Conservation (phyloP, 176 grass and related monocot species). For the bread wheat (Triticum aestivum) region IWGSC_CS_RefSeq_v2.1 NC_057799.1:122598536-122599035, state of each 20-base stretch:
- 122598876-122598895: neutral
- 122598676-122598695: neutral
- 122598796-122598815: neutral
- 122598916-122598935: neutral
- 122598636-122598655: slow-evolving; percentile 20
- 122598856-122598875: neutral
- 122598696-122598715: neutral
- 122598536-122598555: slow-evolving; percentile 34
- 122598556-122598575: slow-evolving; percentile 27
- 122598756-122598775: neutral
- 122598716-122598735: slow-evolving; percentile 3
- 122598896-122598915: neutral
- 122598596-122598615: neutral
- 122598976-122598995: too few species aligned
- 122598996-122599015: neutral
- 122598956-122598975: slow-evolving; percentile 2
- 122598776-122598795: neutral
- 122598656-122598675: neutral
- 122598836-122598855: neutral
- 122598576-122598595: neutral
- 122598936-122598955: neutral
- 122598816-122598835: neutral
- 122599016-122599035: neutral
- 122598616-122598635: slow-evolving; percentile 5
- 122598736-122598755: neutral